Percentiles rank a stretch among this genome's conserved stretches.
Evolutionary conservation across 1,139 yeast species (phyloP).

Genomic region (Yamadazyma blattariae): DNA sequence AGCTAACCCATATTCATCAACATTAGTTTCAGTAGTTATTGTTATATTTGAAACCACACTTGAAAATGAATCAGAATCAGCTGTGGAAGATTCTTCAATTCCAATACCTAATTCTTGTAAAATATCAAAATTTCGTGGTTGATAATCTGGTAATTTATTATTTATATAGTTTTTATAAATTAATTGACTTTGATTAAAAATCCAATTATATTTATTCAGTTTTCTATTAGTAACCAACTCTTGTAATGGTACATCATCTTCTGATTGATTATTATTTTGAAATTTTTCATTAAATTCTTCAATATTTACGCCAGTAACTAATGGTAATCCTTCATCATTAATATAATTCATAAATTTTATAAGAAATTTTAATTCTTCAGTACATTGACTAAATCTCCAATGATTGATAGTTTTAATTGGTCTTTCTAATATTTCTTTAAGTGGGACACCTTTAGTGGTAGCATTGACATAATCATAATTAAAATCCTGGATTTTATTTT

Average conservation of each 20-base stretch:
- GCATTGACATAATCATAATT: conserved; percentile 28
- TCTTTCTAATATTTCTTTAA: conserved; percentile 12
- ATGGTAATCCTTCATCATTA: background rate
- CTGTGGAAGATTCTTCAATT: background rate
- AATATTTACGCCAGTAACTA: background rate
- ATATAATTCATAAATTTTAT: conserved; percentile 4
- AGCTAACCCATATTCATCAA: conserved; percentile 7
- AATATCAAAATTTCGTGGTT: conserved; percentile 1
- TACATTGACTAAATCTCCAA: conserved; percentile 35
- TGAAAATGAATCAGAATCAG: background rate
- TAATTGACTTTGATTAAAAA: conserved; percentile 10
- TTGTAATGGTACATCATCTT: conserved; percentile 1
- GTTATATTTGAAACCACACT: too few species aligned
- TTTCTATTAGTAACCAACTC: conserved; percentile 6
- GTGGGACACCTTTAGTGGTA: conserved; percentile 20
- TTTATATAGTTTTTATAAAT: conserved; percentile 7
- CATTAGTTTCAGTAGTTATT: too few species aligned
- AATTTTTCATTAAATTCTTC: background rate
- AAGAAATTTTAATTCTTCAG: conserved; percentile 24
- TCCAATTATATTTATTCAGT: conserved; percentile 7
- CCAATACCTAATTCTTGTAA: background rate
- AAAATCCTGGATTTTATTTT: conserved; percentile 14
- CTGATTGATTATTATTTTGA: background rate
- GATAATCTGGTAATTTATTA: conserved; percentile 3
- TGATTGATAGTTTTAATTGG: conserved; percentile 27